Percentiles rank a stretch among this genome's conserved stretches.
phyloP scores from a whole-genome alignment of 2,329 filamentous ascomycete genomes.

The Arthrobotrys sphaeroides region DNA sequence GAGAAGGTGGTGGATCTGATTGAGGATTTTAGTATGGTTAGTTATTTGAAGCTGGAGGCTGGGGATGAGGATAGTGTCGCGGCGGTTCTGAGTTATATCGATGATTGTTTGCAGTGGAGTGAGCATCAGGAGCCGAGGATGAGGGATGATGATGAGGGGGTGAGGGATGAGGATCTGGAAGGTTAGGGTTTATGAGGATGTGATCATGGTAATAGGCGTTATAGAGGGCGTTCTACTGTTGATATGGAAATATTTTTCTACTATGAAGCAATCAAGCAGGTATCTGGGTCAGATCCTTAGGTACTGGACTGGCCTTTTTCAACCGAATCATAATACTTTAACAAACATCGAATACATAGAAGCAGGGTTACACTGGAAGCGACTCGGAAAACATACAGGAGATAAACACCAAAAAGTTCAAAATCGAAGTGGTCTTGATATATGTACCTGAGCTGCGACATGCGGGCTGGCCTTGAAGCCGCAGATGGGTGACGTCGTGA shows the following conservation, averaged over 20 bases:
- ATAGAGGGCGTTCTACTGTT: too few relatives aligned
- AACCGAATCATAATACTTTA: too few relatives aligned
- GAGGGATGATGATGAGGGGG: conserved; percentile 65
- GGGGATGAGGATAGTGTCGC: conserved; percentile 92
- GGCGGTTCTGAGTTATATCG: conserved; percentile 86
- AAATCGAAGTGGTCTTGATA: too few relatives aligned
- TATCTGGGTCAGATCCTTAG: too few relatives aligned
- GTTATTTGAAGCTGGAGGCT: conserved; percentile 87
- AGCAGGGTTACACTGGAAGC: too few relatives aligned
- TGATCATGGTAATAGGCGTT: too few relatives aligned
- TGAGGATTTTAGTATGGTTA: conserved; percentile 98
- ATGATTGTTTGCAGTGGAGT: conserved; percentile 91
- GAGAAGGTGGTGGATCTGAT: conserved; percentile 88
- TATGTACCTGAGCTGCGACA: conserved; percentile 1
- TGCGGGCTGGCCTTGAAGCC: not conserved
- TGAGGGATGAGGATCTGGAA: conserved; percentile 47
- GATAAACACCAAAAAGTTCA: too few relatives aligned
- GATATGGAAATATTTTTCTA: too few relatives aligned
- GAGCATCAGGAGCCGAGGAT: conserved; percentile 92
- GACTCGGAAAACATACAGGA: too few relatives aligned
- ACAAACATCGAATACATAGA: too few relatives aligned
- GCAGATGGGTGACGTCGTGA: conserved; percentile 27
- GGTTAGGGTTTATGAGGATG: conserved; percentile 22
- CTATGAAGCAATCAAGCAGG: too few relatives aligned
- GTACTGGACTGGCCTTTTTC: too few relatives aligned